Evolutionary conservation across 2,329 filamentous ascomycete species (phyloP).

Genomic region (Ophiostoma perfectum): DNA sequence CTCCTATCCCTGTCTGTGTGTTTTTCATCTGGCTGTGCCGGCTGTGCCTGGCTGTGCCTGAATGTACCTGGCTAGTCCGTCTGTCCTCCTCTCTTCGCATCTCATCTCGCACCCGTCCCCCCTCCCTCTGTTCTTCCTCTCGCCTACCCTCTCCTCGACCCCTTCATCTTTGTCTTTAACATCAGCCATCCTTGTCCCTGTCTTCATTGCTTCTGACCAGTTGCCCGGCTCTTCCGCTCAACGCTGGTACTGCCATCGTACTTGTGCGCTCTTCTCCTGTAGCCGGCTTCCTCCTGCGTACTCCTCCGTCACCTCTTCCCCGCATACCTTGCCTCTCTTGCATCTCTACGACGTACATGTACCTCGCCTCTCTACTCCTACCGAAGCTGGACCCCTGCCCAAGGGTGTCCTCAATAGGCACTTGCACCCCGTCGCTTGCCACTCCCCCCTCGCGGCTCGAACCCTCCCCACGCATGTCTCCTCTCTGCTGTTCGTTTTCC

Average conservation of each 20-base stretch:
- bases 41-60: background rate
- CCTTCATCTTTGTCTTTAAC: background rate
- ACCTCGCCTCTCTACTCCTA: background rate
- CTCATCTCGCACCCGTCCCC: background rate
- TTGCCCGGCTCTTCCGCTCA: background rate
- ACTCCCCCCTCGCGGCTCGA: background rate
- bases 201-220: background rate
- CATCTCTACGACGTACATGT: background rate
- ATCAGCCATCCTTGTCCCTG: background rate
- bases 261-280: background rate
- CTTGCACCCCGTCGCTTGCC: conserved; percentile 4
- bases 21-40: background rate
- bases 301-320: background rate
- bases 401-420: background rate
- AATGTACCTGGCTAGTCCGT: background rate
- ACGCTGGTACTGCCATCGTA: background rate
- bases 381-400: background rate
- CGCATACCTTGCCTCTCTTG: background rate
- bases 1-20: conserved; percentile 7
- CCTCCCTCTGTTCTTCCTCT: background rate
- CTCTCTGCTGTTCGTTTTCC: background rate
- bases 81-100: background rate
- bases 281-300: background rate
- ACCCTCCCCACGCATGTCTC: background rate
- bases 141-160: background rate